A percentile compares a stretch with the other conserved stretches of the same genome.
Conservation (phyloP, 2,329 filamentous ascomycete genomes). For the Aureobasidium sp. region DNA sequence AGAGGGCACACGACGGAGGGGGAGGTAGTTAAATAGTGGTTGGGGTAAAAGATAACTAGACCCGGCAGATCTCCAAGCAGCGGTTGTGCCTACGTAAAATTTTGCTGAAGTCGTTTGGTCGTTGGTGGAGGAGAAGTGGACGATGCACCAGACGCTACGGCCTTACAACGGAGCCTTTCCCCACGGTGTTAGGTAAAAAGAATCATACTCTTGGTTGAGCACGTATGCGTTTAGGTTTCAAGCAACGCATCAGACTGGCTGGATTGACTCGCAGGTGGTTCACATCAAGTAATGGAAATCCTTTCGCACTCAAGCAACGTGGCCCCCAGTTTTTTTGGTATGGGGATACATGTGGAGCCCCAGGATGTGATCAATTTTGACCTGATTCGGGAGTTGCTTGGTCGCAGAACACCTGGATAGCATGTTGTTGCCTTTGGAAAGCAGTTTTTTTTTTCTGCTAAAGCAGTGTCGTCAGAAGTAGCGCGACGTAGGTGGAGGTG, state of each 20-base stretch:
- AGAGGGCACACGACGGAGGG: conserved; percentile 5
- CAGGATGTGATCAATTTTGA: neutral
- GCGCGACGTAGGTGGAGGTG: neutral
- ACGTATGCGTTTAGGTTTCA: conserved; percentile 14
- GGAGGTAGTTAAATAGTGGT: conserved; percentile 15
- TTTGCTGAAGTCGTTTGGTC: conserved; percentile 4
- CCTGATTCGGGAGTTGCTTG: neutral
- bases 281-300: conserved; percentile 13
- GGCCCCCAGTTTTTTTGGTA: neutral
- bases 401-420: neutral
- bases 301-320: neutral
- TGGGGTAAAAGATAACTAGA: conserved; percentile 4
- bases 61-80: conserved; percentile 1
- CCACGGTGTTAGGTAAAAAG: conserved; percentile 8
- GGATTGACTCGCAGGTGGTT: neutral
- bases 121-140: conserved; percentile 10
- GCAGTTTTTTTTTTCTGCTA: neutral
- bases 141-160: conserved; percentile 15
- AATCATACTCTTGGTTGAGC: conserved; percentile 10
- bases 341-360: conserved; percentile 12
- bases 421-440: neutral
- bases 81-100: conserved; percentile 10
- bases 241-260: neutral
- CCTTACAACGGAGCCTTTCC: conserved; percentile 14
- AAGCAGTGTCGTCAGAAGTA: conserved; percentile 4